phyloP scores from a whole-genome alignment of 2,329 filamentous ascomycete genomes.

The Colletotrichum tanaceti region DNA sequence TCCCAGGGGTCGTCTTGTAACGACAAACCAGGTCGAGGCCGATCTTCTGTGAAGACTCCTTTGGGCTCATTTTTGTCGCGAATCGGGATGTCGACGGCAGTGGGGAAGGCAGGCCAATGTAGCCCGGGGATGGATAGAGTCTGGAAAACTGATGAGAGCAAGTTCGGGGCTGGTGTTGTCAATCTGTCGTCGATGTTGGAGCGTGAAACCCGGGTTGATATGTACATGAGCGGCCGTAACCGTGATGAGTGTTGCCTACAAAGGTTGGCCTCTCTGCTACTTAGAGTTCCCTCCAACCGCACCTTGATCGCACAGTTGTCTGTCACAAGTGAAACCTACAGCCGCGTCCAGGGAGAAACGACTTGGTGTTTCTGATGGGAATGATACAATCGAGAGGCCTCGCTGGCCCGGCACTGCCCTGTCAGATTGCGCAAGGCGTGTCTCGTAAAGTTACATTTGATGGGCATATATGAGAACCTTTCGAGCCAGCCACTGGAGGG shows the following conservation, averaged over 20 bases:
- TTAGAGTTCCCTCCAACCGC: neutral
- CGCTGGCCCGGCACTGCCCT: neutral
- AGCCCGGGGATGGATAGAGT: no score
- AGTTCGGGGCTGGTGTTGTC: no score
- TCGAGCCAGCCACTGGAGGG: neutral
- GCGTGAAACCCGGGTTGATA: neutral
- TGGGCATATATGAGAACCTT: neutral
- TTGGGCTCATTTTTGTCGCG: neutral
- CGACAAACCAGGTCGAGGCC: neutral
- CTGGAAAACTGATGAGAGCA: neutral
- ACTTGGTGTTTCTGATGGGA: neutral
- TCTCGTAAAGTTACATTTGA: neutral
- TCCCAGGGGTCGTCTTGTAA: neutral
- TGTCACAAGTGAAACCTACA: neutral
- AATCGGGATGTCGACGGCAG: no score
- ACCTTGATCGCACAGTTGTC: neutral
- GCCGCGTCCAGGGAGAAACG: neutral
- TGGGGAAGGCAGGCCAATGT: no score
- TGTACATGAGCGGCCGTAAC: neutral
- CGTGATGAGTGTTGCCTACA: neutral
- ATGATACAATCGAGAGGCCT: neutral
- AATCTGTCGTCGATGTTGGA: neutral
- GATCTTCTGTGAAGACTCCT: neutral
- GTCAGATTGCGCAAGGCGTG: neutral
- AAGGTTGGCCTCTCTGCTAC: neutral